Evolutionary conservation across 768 basidiomycete species (phyloP), one percentile per base, ranked within the genome.

Genomic region (Podaxis pistillaris): DNA sequence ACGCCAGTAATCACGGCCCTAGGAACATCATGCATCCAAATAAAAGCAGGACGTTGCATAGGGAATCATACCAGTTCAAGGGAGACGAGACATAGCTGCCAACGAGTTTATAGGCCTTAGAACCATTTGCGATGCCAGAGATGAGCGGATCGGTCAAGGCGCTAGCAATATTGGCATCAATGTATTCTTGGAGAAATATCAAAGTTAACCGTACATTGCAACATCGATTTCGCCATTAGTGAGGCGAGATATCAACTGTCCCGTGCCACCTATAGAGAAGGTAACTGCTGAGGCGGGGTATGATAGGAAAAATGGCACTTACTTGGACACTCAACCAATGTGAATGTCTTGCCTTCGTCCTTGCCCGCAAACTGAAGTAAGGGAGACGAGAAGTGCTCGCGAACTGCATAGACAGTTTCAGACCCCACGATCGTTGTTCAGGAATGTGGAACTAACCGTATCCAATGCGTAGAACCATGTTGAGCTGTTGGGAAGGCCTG

Each of bases 1-100:
- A 81, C 87, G 17, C 95, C 94, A 11, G 94, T 90, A 65, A 93
- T 89, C n/a, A 98, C 92, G 1, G 94, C 96, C 96, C 96, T 92
- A 62, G 46, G 28, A 37, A 50, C 15, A 26, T 13, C 19, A 44
- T 37, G 5, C 17, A 4, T 33, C 1, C 33, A 12, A 28, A 54
- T 26, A 54, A 49, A 24, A 22, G 17, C 13, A 51, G 40, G 13
- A 26, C 7, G 11, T 47, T 44, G 46, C 8, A 3, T 58, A 51
- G 33, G 51, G 33, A 17, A 51, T 40, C 78, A 55, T 64, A 87
- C 95, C 94, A 98, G 77, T 93, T 89, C 47, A 98, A 77, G 1
- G 95, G 92, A 3, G 93, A 92, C 1, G 84, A 85, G 52, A 98
- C 95, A 71, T 93, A 98, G 70, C 91, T 92, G 6, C 96, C 95